Conservation (phyloP, 176 grass and related monocot species). For the Carex pumila region DNA sequence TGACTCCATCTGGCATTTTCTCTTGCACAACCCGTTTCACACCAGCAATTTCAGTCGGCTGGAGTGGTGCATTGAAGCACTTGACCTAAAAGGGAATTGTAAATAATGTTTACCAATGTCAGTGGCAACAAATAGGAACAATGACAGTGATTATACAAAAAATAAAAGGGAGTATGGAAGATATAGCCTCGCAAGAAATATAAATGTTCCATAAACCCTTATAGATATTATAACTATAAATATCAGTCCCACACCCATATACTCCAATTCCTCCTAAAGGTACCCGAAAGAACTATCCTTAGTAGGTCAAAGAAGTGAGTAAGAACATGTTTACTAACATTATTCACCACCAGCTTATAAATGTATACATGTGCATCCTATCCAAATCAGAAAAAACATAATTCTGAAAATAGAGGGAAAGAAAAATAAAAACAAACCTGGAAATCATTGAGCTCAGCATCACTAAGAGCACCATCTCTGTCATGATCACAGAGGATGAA, state of each 20-base stretch:
- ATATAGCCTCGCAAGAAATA: neutral
- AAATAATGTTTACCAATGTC: neutral
- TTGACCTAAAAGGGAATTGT: constrained; percentile 43
- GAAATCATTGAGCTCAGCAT: constrained; percentile 89
- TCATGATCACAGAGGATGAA: constrained; percentile 91
- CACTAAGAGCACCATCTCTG: constrained; percentile 85
- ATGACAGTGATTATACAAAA: neutral
- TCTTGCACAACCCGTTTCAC: constrained; percentile 98
- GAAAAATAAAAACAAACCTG: constrained; percentile 41
- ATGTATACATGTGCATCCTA: neutral
- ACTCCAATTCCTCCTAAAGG: neutral
- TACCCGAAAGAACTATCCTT: neutral
- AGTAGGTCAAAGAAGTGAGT: neutral
- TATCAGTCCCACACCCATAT: neutral
- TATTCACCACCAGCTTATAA: neutral
- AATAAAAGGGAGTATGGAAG: neutral
- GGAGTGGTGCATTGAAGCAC: constrained; percentile 89
- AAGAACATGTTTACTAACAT: neutral
- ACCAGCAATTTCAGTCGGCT: constrained; percentile 78
- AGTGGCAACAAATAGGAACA: constrained; percentile 5
- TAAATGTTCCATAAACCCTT: neutral
- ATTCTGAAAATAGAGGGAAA: constrained; percentile 1
- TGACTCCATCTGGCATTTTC: constrained; percentile 93
- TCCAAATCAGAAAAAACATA: neutral
- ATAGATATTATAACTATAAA: neutral